Evolutionary conservation across 106 monocot genomes (phyloP), one percentile per base, ranked within the genome.

Genomic region (Acorus calamus): DNA sequence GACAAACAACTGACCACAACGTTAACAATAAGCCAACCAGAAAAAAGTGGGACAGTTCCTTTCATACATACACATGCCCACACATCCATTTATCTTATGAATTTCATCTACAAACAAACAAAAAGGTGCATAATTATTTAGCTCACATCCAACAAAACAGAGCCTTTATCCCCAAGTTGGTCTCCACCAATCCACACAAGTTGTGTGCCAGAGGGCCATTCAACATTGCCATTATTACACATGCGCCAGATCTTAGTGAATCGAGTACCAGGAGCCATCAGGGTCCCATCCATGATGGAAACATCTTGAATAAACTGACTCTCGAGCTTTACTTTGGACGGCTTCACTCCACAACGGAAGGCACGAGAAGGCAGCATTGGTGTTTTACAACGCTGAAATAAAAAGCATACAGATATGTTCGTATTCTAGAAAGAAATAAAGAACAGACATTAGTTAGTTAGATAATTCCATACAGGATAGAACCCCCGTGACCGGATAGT

Each of bases 201-300:
- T 11, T 74, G 77, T 8, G 87, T 90, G 11, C 94, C 94, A 53
- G 48, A 65, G 3, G 89, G 87, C 89, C 94, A 94, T 7, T 52
- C 41, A 50, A 71, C 50, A 7, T 65, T 72, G n/a, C 94, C 94
- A 74, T 74, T 87, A 65, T 94, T 94, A 6, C 72, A 77, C 87
- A 94, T 76, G 61, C 84, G 74, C 94, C 94, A 94, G 64, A 94
- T 87, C 69, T 94, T 94, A 4, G 89, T 94, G 58, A 94, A 90
- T 10, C 56, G 77, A 59, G 81, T 78, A 42, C 55, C 75, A 51
- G 86, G 78, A 12, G 81, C 45, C 80, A 94, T 77, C 50, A 77
- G 3, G 44, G 86, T 94, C 56, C 89, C 93, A 84, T 94, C 93
- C 13, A 66, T 51, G 46, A 94, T 77, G 12, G 93, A 86, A 5